phyloP scores from a whole-genome alignment of 139 green algal species.

The Micractinium conductrix region DNA sequence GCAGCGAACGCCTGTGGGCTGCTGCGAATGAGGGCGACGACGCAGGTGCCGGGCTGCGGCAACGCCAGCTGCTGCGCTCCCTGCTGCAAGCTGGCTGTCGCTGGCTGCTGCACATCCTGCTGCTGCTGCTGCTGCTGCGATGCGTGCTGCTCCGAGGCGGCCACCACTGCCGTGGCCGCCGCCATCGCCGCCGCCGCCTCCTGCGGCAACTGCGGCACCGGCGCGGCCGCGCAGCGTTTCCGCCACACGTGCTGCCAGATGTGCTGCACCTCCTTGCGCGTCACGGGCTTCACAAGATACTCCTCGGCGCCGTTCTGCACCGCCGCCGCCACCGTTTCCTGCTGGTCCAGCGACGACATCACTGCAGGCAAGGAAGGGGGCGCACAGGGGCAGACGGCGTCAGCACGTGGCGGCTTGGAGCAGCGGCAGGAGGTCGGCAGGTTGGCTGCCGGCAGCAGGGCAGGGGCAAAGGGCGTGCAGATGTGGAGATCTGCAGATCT shows the following conservation, averaged over 20 bases:
- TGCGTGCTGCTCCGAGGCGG: not conserved
- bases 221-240: slow-evolving; percentile 42
- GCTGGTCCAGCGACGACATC: slow-evolving; percentile 89
- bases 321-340: slow-evolving; percentile 84
- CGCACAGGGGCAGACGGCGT: not conserved
- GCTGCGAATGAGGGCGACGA: not conserved
- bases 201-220: slow-evolving; percentile 27
- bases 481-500: not conserved
- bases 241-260: slow-evolving; percentile 91
- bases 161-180: not conserved
- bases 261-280: slow-evolving; percentile 85
- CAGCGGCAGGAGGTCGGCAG: too few species aligned
- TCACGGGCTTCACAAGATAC: slow-evolving; percentile 94
- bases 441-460: not conserved
- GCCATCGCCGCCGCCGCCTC: slow-evolving; percentile 18
- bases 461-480: too few species aligned
- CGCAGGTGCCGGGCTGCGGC: not conserved
- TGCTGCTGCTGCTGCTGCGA: not conserved
- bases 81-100: not conserved
- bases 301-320: slow-evolving; percentile 88
- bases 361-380: slow-evolving; percentile 51
- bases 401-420: not conserved
- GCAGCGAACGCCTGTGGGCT: not conserved
- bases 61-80: too few species aligned
- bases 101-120: slow-evolving; percentile 20